Conservation (phyloP, 352 stramenopile species). For the Aphanomyces cochlioides region DNA sequence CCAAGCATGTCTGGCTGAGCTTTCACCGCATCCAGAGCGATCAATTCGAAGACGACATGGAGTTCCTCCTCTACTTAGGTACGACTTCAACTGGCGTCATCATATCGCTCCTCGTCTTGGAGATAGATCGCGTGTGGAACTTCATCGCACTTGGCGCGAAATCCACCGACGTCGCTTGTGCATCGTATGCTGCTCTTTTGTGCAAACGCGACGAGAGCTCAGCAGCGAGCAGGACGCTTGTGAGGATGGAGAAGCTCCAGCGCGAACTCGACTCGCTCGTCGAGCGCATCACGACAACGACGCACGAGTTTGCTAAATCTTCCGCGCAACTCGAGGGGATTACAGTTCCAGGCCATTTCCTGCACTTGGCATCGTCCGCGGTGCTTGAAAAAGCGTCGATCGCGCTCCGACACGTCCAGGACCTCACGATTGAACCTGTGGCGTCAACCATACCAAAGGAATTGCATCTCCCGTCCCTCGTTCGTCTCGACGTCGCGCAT, state of each 20-base stretch:
- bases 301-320: neutral
- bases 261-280: neutral
- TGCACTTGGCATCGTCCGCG: neutral
- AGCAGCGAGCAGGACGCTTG: no score
- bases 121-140: conserved; percentile 35
- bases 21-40: conserved; percentile 58
- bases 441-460: neutral
- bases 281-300: neutral
- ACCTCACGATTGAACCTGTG: neutral
- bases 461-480: neutral
- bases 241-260: no score
- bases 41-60: conserved; percentile 47
- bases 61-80: conserved; percentile 58
- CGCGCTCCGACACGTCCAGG: neutral
- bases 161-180: neutral
- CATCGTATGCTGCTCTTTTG: conserved; percentile 33
- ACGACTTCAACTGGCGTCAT: conserved; percentile 32
- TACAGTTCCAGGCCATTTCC: neutral
- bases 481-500: conserved; percentile 13
- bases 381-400: neutral
- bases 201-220: conserved; percentile 32
- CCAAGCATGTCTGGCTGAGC: conserved; percentile 40
- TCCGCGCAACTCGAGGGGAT: neutral
- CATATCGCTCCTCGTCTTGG: neutral
- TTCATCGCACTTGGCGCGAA: neutral